Conservation (phyloP, 805 yeast species). For the Candida easanensis region DNA sequence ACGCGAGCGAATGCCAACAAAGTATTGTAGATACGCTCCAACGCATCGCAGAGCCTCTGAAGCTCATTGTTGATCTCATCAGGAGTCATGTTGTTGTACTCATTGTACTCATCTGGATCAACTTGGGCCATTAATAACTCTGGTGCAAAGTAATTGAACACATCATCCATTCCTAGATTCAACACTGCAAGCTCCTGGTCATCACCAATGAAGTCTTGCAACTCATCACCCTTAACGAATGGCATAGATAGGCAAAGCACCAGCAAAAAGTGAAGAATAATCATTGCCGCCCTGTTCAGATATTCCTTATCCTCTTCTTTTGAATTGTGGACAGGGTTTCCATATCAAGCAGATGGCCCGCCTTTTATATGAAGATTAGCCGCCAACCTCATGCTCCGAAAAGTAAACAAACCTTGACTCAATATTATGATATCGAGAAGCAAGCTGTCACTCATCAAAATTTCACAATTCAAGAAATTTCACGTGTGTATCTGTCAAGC, state of each 20-base stretch:
- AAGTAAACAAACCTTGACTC: conserved; percentile 8
- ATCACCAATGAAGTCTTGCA: conserved; percentile 13
- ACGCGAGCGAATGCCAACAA: conserved; percentile 16
- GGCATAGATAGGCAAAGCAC: neutral
- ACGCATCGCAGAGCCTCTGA: conserved; percentile 8
- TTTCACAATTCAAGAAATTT: neutral
- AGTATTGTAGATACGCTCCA: conserved; percentile 15
- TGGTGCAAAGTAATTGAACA: conserved; percentile 15
- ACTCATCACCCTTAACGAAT: conserved; percentile 1
- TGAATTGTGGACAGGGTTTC: neutral
- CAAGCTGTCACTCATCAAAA: too few species aligned
- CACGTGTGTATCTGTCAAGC: conserved; percentile 18
- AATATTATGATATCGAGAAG: too few species aligned
- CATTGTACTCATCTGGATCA: conserved; percentile 8
- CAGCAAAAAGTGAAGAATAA: conserved; percentile 2
- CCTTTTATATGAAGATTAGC: conserved; percentile 12
- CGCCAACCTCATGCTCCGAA: conserved; percentile 11
- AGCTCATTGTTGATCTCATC: conserved; percentile 16
- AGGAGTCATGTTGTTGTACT: conserved; percentile 9
- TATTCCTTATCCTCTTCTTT: neutral
- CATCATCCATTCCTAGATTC: conserved; percentile 14
- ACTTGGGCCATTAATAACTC: conserved; percentile 14
- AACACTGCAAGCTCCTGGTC: conserved; percentile 15
- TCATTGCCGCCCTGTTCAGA: conserved; percentile 4
- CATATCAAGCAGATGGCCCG: neutral